Conservation (phyloP, 257 asterid species). For the Jacaranda copaia region DNA sequence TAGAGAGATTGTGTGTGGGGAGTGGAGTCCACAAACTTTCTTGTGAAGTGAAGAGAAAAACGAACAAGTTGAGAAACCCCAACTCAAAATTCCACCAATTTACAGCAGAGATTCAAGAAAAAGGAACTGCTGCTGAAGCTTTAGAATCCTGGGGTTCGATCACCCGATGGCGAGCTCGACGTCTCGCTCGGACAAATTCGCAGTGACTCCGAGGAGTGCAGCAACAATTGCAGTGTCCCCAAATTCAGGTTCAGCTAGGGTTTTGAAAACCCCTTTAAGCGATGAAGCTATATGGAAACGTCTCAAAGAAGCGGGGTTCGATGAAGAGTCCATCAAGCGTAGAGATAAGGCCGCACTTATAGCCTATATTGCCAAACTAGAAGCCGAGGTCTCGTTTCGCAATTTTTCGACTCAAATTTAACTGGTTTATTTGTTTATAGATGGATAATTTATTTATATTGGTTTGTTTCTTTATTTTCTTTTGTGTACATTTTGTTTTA, state of each 20-base stretch:
- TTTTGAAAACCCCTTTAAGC: slow-evolving; percentile 67
- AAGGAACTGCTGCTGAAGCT: slow-evolving; percentile 21
- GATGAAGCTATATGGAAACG: slow-evolving; percentile 87
- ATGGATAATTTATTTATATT: not conserved
- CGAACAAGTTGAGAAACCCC: slow-evolving; percentile 21
- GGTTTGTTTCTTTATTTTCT: slow-evolving; percentile 15
- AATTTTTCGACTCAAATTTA: not conserved
- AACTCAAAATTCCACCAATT: slow-evolving; percentile 23
- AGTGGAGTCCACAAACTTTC: slow-evolving; percentile 51
- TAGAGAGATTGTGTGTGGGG: not conserved
- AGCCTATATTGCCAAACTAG: slow-evolving; percentile 86
- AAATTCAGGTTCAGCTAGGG: slow-evolving; percentile 59
- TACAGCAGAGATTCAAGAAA: slow-evolving; percentile 17
- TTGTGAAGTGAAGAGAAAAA: slow-evolving; percentile 11
- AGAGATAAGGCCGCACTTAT: slow-evolving; percentile 92
- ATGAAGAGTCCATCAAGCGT: slow-evolving; percentile 90
- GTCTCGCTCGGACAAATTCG: slow-evolving; percentile 64
- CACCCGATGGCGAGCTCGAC: slow-evolving; percentile 52
- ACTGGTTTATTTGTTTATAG: slow-evolving; percentile 19
- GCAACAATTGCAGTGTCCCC: slow-evolving; percentile 49
- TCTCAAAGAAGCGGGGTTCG: slow-evolving; percentile 88
- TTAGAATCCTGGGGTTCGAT: slow-evolving; percentile 22
- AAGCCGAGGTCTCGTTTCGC: slow-evolving; percentile 69
- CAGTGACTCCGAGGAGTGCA: slow-evolving; percentile 57
- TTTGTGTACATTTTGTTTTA: slow-evolving; percentile 19